phyloP scores from a whole-genome alignment of 2,329 filamentous ascomycete species.

The Paraconiothyrium sp. region DNA sequence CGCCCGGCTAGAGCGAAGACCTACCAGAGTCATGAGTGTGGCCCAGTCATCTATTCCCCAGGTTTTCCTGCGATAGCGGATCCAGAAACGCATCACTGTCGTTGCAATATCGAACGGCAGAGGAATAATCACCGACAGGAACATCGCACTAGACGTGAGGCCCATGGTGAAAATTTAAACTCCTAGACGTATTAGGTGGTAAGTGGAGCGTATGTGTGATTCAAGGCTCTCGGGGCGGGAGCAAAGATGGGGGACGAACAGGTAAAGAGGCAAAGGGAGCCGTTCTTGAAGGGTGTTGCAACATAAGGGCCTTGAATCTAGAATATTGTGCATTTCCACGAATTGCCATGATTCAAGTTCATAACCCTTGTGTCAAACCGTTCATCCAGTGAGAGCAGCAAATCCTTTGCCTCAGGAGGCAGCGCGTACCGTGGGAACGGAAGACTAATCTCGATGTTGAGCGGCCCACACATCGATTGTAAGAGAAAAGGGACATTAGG shows the following conservation, averaged over 20 bases:
- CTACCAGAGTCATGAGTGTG: slow-evolving; percentile 4
- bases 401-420: not conserved
- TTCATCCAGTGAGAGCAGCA: not conserved
- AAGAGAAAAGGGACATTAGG: too few species aligned
- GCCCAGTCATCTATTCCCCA: slow-evolving; percentile 9
- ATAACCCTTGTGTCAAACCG: not conserved
- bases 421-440: not conserved
- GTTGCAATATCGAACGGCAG: slow-evolving; percentile 9
- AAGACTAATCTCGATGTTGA: not conserved
- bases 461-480: too few species aligned
- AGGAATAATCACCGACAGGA: slow-evolving; percentile 5
- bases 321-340: not conserved
- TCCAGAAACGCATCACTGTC: slow-evolving; percentile 4
- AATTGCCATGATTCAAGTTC: not conserved
- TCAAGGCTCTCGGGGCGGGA: too few species aligned
- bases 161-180: not conserved
- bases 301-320: not conserved
- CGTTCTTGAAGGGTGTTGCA: not conserved
- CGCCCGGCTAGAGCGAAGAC: not conserved
- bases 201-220: not conserved
- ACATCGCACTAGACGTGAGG: slow-evolving; percentile 6
- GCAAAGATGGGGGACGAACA: not conserved
- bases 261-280: not conserved
- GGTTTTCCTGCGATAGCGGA: slow-evolving; percentile 7
- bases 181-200: not conserved